Percentiles rank a stretch among this genome's conserved stretches.
Evolutionary conservation across 176 grass and related monocot species (phyloP).

Genomic region (Microstegium vimineum): DNA sequence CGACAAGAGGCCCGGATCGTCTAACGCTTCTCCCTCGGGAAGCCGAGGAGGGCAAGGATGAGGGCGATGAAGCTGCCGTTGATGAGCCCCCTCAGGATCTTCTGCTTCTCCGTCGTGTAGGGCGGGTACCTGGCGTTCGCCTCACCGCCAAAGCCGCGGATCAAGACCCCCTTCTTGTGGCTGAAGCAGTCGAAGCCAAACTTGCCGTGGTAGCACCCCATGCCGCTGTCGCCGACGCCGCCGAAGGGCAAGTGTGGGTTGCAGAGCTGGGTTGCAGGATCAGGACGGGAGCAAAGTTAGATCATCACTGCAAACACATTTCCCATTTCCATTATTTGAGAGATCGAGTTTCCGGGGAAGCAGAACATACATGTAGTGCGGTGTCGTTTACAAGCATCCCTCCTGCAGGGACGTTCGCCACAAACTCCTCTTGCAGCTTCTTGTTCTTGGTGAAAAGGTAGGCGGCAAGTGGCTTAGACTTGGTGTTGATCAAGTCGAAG

Average conservation of each 20-base stretch:
- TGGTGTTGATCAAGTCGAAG: slow-evolving; percentile 58
- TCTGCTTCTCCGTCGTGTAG: slow-evolving; percentile 62
- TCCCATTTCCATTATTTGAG: background rate
- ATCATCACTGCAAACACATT: background rate
- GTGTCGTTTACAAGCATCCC: slow-evolving; percentile 79
- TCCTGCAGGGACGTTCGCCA: slow-evolving; percentile 63
- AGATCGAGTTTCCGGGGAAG: background rate
- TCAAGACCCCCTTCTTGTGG: slow-evolving; percentile 70
- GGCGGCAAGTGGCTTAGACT: slow-evolving; percentile 74
- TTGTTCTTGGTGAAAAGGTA: slow-evolving; percentile 92
- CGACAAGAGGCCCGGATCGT: too few relatives aligned
- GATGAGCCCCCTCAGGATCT: slow-evolving; percentile 63
- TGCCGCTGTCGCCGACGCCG: slow-evolving; percentile 84
- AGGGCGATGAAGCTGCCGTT: slow-evolving; percentile 72
- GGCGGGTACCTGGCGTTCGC: slow-evolving; percentile 69
- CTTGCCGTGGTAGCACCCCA: slow-evolving; percentile 80
- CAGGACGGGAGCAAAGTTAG: background rate
- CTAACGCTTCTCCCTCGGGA: slow-evolving; percentile 43
- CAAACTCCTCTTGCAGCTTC: slow-evolving; percentile 65
- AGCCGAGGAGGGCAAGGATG: slow-evolving; percentile 53
- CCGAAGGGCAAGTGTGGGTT: slow-evolving; percentile 77
- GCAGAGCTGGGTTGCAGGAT: slow-evolving; percentile 33
- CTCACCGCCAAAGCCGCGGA: slow-evolving; percentile 52
- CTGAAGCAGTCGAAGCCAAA: slow-evolving; percentile 86
- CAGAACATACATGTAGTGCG: slow-evolving; percentile 61